Base-by-base conservation (phyloP, 1,284 basidiomycete genomes). In the Thecaphora frezii region DNA sequence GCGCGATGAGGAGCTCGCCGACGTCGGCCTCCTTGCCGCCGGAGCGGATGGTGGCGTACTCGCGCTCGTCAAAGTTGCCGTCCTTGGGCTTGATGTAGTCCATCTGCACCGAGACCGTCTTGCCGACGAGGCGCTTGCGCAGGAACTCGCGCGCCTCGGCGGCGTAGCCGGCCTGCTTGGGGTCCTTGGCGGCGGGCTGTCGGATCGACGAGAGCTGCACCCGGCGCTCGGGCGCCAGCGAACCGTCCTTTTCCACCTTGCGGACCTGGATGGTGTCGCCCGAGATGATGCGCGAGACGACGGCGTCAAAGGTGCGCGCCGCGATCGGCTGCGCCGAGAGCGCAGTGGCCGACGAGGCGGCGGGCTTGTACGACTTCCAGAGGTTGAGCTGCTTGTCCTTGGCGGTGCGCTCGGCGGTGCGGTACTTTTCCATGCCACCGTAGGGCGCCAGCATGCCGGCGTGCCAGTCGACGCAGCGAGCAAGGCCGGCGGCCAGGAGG, bases 401-500 rank as follows among this genome's bases (percentile, higher is more conserved):
- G 21, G 93, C 93, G 18, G 77, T 48, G 73, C 86, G 88, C 80
- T 97, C 94, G 1, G 91, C 90, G 2, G 87, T 85, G 40, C 93
- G 87, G 94, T 91, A 76, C 56, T 72, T 67, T 44, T 76, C 76
- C 69, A 76, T 76, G 50, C 71, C 69, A 21, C 74, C 73, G 83
- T 57, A 84, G 84, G 2, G 90, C 86, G 39, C 55, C 40, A 98
- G 86, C 84, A 97, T 89, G 30, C 93, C 94, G 14, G 93, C 93
- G 79, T 98, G 94, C 93, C 94, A 97, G 78, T 96, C 93, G 56
- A 97, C 89, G 48, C 96, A 86, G 56, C 91, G 88, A 13, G 93
- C 94, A 3, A 97, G 83, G 46, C 94, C 93, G 43, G 86, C 86
- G 3, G 85, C 85, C 19, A 93, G 86, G 44, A 98, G 83, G 80